Evolutionary conservation across 108 stramenopile species (phyloP), one percentile per base, ranked within the genome.

Genomic region (Fragilaria crotonensis): DNA sequence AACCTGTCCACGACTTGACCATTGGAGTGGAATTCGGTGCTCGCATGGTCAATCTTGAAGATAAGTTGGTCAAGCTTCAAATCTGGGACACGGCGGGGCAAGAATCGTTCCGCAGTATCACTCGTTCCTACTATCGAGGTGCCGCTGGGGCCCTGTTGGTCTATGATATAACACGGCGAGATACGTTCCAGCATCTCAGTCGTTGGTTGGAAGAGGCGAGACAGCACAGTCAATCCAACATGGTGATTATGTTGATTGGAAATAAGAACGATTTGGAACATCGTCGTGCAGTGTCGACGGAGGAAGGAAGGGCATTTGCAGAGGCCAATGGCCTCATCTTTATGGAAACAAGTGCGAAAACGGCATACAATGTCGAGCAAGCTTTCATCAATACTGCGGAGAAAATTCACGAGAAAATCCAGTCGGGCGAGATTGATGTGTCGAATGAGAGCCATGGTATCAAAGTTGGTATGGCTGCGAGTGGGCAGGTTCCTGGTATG

Each of bases 21-120:
- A 98, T 98, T 61, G 99, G 99, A 4, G 99, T 99, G 25, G 92
- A 99, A 78, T 99, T 99, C 55, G 99, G 99, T 54, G 97, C 99
- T 18, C 89, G 97, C 18, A 95, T 98, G 94, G 78, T 97, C 57
- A 68, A 60, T 48, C 82, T 99, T 9, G 91, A 89, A 45, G 79
- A 89, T 70, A 92, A 96, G 33, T 71, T 75, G 29, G 86, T 96
- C 63, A 99, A 96, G 68, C 65, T 92, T 33, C 90, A 92, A 77
- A 94, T 90, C 41, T 90, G 88, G 89, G 85, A 94, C 50, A 89
- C 87, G 1, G 85, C 90, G 49, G 87, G 95, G 7, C 96, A 98
- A 72, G 99, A 99, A 73, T 94, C 89, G 20, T 99, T 99, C 77
- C 93, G 99, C 1, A 94, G 91, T 70, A 99, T 99, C 57, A 99